phyloP scores from a whole-genome alignment of 352 stramenopile genomes.

The Phytophthora pistaciae region DNA sequence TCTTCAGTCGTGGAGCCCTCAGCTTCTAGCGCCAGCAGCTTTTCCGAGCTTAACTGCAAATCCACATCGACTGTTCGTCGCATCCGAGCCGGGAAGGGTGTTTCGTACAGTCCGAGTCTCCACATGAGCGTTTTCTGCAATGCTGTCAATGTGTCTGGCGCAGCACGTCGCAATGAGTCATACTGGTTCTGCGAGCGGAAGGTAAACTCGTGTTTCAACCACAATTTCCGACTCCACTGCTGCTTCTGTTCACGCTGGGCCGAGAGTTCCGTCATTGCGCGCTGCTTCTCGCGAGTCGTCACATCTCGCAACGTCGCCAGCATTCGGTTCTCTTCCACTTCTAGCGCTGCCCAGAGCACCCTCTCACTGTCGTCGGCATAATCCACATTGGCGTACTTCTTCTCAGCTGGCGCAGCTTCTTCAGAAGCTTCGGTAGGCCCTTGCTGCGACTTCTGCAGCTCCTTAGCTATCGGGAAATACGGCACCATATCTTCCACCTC shows the following conservation, averaged over 20 bases:
- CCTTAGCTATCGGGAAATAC: slow-evolving; percentile 71
- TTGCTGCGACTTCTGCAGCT: slow-evolving; percentile 41
- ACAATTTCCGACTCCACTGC: slow-evolving; percentile 67
- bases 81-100: slow-evolving; percentile 69
- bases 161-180: slow-evolving; percentile 34
- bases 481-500: slow-evolving; percentile 73
- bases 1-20: neutral
- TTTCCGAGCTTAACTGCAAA: slow-evolving; percentile 36
- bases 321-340: slow-evolving; percentile 88
- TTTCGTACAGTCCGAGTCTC: slow-evolving; percentile 71
- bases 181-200: slow-evolving; percentile 79
- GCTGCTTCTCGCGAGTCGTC: slow-evolving; percentile 44
- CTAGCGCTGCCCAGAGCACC: slow-evolving; percentile 74
- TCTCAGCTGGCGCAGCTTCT: slow-evolving; percentile 7
- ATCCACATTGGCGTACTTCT: slow-evolving; percentile 32
- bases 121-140: slow-evolving; percentile 50
- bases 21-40: slow-evolving; percentile 18
- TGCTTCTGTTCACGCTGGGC: slow-evolving; percentile 33
- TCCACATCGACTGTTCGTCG: slow-evolving; percentile 66
- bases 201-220: slow-evolving; percentile 70
- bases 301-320: slow-evolving; percentile 67
- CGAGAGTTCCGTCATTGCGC: slow-evolving; percentile 27
- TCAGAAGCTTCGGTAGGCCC: slow-evolving; percentile 14
- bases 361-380: slow-evolving; percentile 59
- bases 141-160: slow-evolving; percentile 38